Evolutionary conservation across 176 grass and related monocot genomes (phyloP).

Genomic region (Oryza officinalis): DNA sequence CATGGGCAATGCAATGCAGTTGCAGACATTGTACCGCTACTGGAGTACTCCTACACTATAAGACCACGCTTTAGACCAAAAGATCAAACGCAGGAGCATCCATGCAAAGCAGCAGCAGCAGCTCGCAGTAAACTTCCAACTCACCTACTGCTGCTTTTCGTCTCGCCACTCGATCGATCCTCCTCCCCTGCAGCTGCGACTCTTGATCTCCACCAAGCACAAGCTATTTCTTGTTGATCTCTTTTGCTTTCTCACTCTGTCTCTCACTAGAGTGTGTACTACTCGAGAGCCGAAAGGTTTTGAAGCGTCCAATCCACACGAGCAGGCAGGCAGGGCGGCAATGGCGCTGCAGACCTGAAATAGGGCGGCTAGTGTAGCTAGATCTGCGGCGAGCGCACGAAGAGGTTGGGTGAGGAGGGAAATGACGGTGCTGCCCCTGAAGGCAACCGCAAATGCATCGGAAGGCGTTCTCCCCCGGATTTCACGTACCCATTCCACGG

Average conservation of each 20-base stretch:
- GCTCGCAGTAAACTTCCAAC: constrained; percentile 4
- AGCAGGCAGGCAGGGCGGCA: background rate
- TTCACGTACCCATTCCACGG: constrained; percentile 45
- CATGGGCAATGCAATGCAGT: background rate
- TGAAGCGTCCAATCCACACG: constrained; percentile 56
- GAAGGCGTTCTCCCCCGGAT: constrained; percentile 50
- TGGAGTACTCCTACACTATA: background rate
- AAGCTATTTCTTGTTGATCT: background rate
- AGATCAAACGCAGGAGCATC: constrained; percentile 23
- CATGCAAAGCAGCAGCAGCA: constrained; percentile 15
- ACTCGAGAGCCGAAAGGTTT: too few relatives aligned
- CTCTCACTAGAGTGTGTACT: background rate
- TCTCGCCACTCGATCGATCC: too few relatives aligned
- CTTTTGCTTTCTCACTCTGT: too few relatives aligned
- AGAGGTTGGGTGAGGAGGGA: background rate
- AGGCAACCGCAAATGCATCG: background rate
- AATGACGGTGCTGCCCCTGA: constrained; percentile 18
- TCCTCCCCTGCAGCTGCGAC: background rate
- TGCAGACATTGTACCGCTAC: background rate
- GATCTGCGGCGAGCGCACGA: constrained; percentile 27
- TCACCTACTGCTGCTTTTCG: constrained; percentile 14
- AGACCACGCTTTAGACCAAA: constrained; percentile 37
- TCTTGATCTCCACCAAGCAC: too few relatives aligned
- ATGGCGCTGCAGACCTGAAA: constrained; percentile 12
- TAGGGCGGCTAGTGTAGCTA: constrained; percentile 55